Conservation (phyloP, 441 rosid genomes). For the Populus hybrid region DNA sequence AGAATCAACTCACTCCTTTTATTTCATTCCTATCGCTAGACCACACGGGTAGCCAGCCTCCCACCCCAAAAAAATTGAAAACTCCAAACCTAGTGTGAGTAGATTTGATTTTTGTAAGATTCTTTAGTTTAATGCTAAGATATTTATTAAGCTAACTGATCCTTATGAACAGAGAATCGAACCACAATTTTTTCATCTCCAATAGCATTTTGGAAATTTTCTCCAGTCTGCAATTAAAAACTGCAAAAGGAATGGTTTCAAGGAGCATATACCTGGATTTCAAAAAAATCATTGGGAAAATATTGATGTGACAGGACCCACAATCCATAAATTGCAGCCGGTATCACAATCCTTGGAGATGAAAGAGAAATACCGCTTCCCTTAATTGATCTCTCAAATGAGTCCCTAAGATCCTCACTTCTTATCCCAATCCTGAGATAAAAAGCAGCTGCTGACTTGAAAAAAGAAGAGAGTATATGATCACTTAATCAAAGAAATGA, state of each 20-base stretch:
- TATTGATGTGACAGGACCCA: conserved; percentile 72
- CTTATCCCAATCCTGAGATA: conserved; percentile 70
- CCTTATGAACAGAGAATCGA: background rate
- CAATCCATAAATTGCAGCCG: conserved; percentile 71
- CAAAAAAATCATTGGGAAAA: conserved; percentile 51
- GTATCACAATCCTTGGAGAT: conserved; percentile 86
- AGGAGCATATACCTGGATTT: conserved; percentile 64
- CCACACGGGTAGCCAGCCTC: background rate
- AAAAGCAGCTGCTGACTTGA: conserved; percentile 10
- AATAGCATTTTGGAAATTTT: background rate
- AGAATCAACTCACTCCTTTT: background rate
- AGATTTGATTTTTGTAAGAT: background rate
- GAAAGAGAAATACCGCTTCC: conserved; percentile 82
- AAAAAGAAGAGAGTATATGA: background rate
- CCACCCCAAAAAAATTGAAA: background rate
- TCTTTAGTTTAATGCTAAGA: background rate
- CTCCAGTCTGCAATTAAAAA: background rate
- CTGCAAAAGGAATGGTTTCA: background rate
- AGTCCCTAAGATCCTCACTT: conserved; percentile 68
- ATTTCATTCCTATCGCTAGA: background rate
- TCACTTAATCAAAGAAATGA: conserved; percentile 1
- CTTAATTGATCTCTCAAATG: conserved; percentile 52
- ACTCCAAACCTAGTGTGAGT: background rate
- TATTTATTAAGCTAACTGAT: background rate
- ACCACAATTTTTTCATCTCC: background rate